Evolutionary conservation across 495 filamentous ascomycete species (phyloP), one percentile per base, ranked within the genome.

Genomic region (Usnea hakonensis): DNA sequence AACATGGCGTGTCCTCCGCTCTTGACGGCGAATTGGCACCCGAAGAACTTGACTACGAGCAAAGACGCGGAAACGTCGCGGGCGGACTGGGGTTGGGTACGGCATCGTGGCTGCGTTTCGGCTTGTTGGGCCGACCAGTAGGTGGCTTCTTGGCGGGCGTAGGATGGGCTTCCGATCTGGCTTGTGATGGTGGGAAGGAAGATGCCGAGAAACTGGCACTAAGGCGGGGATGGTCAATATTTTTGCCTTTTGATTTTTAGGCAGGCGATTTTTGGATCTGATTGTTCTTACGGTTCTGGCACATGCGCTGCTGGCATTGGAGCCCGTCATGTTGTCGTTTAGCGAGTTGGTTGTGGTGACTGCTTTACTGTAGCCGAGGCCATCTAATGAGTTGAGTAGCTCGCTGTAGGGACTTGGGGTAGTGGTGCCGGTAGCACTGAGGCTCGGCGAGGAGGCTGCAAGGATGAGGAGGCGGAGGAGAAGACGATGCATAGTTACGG

Each of bases 1-100:
- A 77, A 79, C 8, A 75, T 70, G 21, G 74, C 73, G 69, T 86
- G 82, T 1, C 79, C 79, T 17, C 80, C 80, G 2, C 78, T 77
- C 54, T 80, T 81, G 58, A 82, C 67, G 5, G 80, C 72, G 64
- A 81, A 82, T 10, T 63, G 65, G 67, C 80, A 80, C 57, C 63
- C 57, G 23, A 67, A 56, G 26, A 55, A 55, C 1, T 60, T 57
- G 4, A 69, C 52, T 19, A 69, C 56, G 40, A 58, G 28, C 8
- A 70, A 35, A 0, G 67, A 59, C 1, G 57, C 40, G 14, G 70
- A 57, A n/a, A 73, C 70, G n/a, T 74, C 76, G 52, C 69, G 61
- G 4, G 72, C 64, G 13, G 67, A 69, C 19, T 67, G 70, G n/a
- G 79, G 80, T 64, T 74, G 68, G 55, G 82, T 67, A 30, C 77